These are phyloP conservation scores for Phytophthora rubi DNA, from an alignment of 352 stramenopile genomes.

Conservation along the genomic window DNA sequence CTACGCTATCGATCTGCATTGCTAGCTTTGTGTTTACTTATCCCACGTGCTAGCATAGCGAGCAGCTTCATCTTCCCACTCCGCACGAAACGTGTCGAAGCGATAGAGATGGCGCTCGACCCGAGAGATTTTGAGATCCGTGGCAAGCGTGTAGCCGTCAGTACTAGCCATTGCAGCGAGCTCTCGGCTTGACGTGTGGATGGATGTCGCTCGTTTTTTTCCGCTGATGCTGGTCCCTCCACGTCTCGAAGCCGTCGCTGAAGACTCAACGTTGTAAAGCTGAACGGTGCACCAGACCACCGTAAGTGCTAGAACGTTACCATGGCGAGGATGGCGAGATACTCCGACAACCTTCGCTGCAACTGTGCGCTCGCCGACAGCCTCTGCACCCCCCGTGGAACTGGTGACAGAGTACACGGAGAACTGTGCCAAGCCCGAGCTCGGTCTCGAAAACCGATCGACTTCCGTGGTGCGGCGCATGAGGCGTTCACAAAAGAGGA, in stretches of 20 bases:
- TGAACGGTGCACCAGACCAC: slow-evolving; percentile 84
- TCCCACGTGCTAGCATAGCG: slow-evolving; percentile 65
- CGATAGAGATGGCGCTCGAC: slow-evolving; percentile 70
- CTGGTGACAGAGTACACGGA: slow-evolving; percentile 67
- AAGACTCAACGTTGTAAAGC: slow-evolving; percentile 62
- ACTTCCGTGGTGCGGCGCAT: slow-evolving; percentile 47
- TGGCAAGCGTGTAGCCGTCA: slow-evolving; percentile 38
- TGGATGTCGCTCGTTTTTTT: slow-evolving; percentile 33
- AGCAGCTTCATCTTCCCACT: slow-evolving; percentile 77
- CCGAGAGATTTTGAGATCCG: slow-evolving; percentile 73
- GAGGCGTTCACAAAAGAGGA: slow-evolving; percentile 93
- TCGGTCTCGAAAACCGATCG: slow-evolving; percentile 34
- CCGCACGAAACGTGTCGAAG: slow-evolving; percentile 78
- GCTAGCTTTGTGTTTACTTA: slow-evolving; percentile 25
- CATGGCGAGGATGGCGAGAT: slow-evolving; percentile 53
- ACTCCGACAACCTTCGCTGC: slow-evolving; percentile 68
- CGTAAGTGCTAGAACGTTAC: slow-evolving; percentile 63
- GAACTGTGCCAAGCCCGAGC: slow-evolving; percentile 15
- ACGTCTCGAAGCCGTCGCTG: slow-evolving; percentile 25
- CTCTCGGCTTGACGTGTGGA: slow-evolving; percentile 30
- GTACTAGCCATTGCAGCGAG: slow-evolving; percentile 38
- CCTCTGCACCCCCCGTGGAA: slow-evolving; percentile 36
- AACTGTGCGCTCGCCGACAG: slow-evolving; percentile 74
- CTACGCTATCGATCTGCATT: slow-evolving; percentile 3
- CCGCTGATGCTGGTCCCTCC: slow-evolving; percentile 27